Evolutionary conservation across 2,329 filamentous ascomycete genomes (phyloP).

Genomic region (Botrytis hyacinthi): DNA sequence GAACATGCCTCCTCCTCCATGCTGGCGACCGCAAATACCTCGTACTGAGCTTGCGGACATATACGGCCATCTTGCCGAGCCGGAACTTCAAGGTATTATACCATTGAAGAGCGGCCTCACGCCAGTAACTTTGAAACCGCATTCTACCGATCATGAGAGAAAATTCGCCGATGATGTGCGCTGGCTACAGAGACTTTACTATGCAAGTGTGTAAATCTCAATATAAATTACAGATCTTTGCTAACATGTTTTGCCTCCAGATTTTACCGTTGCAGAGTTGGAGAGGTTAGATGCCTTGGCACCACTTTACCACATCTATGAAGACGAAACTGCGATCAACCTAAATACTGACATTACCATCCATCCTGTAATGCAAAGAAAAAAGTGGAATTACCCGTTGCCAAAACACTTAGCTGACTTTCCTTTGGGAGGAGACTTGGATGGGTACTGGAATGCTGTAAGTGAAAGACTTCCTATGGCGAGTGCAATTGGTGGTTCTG

Average conservation of each 20-base stretch:
- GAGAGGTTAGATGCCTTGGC: not conserved
- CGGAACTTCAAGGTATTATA: not conserved
- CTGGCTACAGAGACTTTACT: not conserved
- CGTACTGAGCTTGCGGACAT: slow-evolving; percentile 10
- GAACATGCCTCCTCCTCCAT: not conserved
- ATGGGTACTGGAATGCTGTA: slow-evolving; percentile 24
- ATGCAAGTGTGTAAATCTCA: not conserved
- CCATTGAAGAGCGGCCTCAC: slow-evolving; percentile 21
- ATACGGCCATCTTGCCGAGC: not conserved
- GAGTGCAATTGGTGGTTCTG: not conserved
- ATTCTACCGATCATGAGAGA: not conserved
- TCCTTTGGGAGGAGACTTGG: slow-evolving; percentile 15
- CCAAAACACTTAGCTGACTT: slow-evolving; percentile 19
- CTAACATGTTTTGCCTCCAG: not conserved
- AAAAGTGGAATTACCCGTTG: slow-evolving; percentile 18
- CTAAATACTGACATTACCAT: not conserved
- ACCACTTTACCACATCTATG: not conserved
- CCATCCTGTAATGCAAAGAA: slow-evolving; percentile 17
- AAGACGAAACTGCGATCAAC: not conserved
- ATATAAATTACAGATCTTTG: not conserved
- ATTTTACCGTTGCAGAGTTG: slow-evolving; percentile 19
- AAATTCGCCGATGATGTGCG: slow-evolving; percentile 11
- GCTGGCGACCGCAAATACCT: not conserved
- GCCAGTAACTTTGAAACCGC: not conserved
- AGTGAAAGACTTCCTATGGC: not conserved